Evolutionary conservation across 2,329 filamentous ascomycete species (phyloP).

Genomic region (Penicillium sp.): DNA sequence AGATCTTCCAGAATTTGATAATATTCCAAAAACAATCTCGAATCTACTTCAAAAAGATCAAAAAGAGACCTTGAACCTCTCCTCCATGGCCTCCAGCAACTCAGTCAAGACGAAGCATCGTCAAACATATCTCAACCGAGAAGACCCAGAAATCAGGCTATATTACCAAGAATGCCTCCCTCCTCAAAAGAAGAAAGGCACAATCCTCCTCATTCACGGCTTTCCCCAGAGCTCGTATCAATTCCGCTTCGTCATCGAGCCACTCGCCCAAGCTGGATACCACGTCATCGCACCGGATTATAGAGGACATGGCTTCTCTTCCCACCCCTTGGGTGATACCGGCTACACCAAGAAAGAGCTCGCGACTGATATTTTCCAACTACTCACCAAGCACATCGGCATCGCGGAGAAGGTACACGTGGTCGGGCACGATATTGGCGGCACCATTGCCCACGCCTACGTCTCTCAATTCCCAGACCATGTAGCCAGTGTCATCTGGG

Average conservation of each 20-base stretch:
- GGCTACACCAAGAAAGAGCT: too few relatives aligned
- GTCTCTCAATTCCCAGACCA: neutral
- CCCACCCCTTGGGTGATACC: neutral
- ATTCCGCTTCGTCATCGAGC: neutral
- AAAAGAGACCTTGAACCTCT: too few relatives aligned
- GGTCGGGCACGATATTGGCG: conserved; percentile 1
- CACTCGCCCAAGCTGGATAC: neutral
- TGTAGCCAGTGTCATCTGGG: neutral
- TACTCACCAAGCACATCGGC: neutral
- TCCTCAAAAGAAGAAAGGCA: neutral
- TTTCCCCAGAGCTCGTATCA: neutral
- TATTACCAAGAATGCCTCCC: too few relatives aligned
- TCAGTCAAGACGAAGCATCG: too few relatives aligned
- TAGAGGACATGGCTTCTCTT: neutral
- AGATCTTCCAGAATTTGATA: too few relatives aligned
- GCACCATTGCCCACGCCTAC: neutral
- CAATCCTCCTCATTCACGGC: neutral
- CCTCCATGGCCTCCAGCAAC: too few relatives aligned
- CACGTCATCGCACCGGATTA: neutral
- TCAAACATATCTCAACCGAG: too few relatives aligned
- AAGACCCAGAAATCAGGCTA: too few relatives aligned
- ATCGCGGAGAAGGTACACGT: neutral
- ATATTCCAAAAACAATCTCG: too few relatives aligned
- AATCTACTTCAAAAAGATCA: too few relatives aligned
- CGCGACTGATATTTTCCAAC: neutral